Conservation (phyloP, 2,329 filamentous ascomycete species). For the Ramularia collo-cygni region DNA sequence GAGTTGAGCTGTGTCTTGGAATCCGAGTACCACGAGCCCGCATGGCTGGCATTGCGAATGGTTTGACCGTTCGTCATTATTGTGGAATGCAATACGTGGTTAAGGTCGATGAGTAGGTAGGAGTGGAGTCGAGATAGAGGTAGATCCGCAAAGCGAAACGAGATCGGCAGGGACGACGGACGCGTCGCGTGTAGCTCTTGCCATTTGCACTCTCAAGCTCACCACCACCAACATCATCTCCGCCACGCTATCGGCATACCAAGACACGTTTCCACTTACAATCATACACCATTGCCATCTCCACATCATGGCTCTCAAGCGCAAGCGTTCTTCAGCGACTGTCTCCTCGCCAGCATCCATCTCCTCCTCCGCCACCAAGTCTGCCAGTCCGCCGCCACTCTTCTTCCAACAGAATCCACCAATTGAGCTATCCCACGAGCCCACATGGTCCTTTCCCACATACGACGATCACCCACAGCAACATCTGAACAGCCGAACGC, state of each 20-base stretch:
- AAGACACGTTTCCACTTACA: too few relatives aligned
- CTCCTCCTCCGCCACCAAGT: constrained; percentile 30
- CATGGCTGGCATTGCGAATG: constrained; percentile 61
- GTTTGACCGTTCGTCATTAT: constrained; percentile 27
- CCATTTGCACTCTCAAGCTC: background rate
- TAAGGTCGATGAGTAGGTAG: background rate
- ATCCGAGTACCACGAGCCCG: constrained; percentile 78
- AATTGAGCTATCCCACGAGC: constrained; percentile 15
- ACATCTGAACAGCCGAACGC: constrained; percentile 50
- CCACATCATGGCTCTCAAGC: constrained; percentile 49
- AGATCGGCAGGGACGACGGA: too few relatives aligned
- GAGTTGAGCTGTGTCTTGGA: constrained; percentile 52
- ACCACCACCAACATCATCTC: constrained; percentile 1
- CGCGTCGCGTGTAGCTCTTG: constrained; percentile 2
- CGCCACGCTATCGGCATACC: background rate
- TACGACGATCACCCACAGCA: constrained; percentile 19
- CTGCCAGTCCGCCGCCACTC: constrained; percentile 19
- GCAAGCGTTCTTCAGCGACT: constrained; percentile 46
- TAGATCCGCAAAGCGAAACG: too few relatives aligned
- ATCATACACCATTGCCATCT: background rate
- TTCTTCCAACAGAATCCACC: constrained; percentile 28
- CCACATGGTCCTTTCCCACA: constrained; percentile 23
- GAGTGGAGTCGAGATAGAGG: background rate
- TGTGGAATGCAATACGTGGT: background rate
- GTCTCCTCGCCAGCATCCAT: constrained; percentile 39